Base-by-base conservation (phyloP, 1,284 basidiomycete species). In the Sporisorium reilianum region DNA sequence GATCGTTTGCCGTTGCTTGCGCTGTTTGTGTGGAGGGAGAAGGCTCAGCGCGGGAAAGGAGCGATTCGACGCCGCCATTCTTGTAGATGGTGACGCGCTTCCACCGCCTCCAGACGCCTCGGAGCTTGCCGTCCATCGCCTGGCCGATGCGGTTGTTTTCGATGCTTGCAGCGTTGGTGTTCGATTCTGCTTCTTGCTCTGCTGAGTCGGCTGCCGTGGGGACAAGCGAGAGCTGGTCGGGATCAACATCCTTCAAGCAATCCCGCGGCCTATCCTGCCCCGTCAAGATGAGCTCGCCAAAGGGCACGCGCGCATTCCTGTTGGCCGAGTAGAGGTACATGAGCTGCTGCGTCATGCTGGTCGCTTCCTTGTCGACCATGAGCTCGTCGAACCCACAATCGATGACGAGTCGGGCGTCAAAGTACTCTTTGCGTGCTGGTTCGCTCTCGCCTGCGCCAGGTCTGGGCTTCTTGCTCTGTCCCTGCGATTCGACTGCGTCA, bases 341-440 rank as follows among this genome's bases (percentile, higher is more conserved):
- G 56, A 98, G 87, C 85, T 99, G 97, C 40, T 92, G 91, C 50
- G 89, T 90, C 82, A 99, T 89, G 20, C 94, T 97, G 67, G 88
- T 89, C 67, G 96, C 89, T 87, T 99, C 97, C 93, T 94, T 95
- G 59, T 95, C 94, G 51, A 87, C 90, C 97, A 99, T 99, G 85
- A 92, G 88, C 50, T 94, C 90, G 85, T 99, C 97, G 83, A 99
- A 99, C 2, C 91, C 94, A 8, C 97, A 88, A 86, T 99, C 97
- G 28, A 99, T 86, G 22, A 97, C 89, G 2, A 99, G 88, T 36
- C 89, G 89, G 20, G 82, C 81, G 40, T 62, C 57, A 81, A 94
- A 95, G 26, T 83, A 88, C 60, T 75, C 85, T 69, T 58, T 64
- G 30, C 6, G 53, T 6, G 85, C 86, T 60, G 80, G 84, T 60